Evolutionary conservation across 2,329 filamentous ascomycete species (phyloP).

Genomic region (Botryotinia calthae): DNA sequence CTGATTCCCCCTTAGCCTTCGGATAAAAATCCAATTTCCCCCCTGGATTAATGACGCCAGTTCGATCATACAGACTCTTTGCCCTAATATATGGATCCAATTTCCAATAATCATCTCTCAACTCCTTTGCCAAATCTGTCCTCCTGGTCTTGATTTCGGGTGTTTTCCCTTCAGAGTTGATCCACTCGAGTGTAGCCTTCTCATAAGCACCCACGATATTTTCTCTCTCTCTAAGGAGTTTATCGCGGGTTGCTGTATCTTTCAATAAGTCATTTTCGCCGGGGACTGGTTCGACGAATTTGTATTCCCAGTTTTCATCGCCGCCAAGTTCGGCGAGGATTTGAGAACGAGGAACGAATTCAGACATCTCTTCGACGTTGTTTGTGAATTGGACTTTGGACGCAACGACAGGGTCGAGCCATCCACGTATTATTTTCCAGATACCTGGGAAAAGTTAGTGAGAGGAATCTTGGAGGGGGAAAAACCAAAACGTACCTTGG

Average conservation of each 20-base stretch:
- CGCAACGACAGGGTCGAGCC: conserved; percentile 95
- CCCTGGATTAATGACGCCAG: conserved; percentile 64
- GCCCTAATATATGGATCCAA: conserved; percentile 86
- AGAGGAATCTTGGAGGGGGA: not conserved
- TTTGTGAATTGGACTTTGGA: conserved; percentile 92
- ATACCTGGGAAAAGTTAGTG: conserved; percentile 57
- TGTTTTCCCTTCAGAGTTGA: conserved; percentile 46
- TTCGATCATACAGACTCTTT: conserved; percentile 79
- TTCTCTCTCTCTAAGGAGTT: conserved; percentile 61
- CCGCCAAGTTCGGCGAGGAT: conserved; percentile 85
- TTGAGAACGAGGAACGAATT: conserved; percentile 67
- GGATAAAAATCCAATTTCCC: conserved; percentile 74
- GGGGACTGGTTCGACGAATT: conserved; percentile 70
- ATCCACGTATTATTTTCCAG: conserved; percentile 92
- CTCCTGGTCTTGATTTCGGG: conserved; percentile 54
- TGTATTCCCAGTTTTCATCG: conserved; percentile 79
- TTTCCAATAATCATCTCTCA: conserved; percentile 80
- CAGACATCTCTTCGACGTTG: conserved; percentile 71
- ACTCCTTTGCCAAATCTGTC: conserved; percentile 56
- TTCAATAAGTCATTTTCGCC: conserved; percentile 78
- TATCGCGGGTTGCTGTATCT: conserved; percentile 59
- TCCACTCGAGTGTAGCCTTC: conserved; percentile 71
- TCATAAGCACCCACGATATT: conserved; percentile 72
- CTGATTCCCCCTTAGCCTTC: conserved; percentile 20
- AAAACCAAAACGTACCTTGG: conserved; percentile 58